A percentile compares a stretch with the other conserved stretches of the same genome.
These are phyloP conservation scores for Serendipita sp. DNA, from an alignment of 768 basidiomycete genomes.

Conservation along the genomic window DNA sequence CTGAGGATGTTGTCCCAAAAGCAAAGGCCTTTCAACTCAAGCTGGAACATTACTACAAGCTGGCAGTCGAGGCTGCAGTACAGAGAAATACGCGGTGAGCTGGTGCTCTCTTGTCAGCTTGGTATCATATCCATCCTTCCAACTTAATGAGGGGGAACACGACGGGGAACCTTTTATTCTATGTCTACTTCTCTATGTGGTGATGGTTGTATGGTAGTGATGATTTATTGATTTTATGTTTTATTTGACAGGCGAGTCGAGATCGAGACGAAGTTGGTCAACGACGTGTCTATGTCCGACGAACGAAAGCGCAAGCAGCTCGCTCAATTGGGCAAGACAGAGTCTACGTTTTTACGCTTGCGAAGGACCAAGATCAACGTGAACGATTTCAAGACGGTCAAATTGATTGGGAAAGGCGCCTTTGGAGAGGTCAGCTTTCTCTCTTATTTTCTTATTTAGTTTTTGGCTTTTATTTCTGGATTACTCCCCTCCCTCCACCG, in stretches of 20 bases:
- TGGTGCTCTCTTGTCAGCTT: neutral
- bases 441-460: neutral
- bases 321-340: conserved; percentile 69
- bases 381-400: conserved; percentile 89
- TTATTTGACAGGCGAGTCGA: conserved; percentile 57
- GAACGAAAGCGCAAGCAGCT: conserved; percentile 78
- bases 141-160: no score
- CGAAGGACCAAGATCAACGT: conserved; percentile 80
- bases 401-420: conserved; percentile 97
- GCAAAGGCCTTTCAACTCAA: conserved; percentile 88
- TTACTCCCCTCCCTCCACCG: no score
- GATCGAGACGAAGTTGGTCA: conserved; percentile 63
- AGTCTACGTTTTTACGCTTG: conserved; percentile 76
- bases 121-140: neutral
- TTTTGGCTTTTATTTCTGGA: no score
- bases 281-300: conserved; percentile 54
- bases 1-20: conserved; percentile 64
- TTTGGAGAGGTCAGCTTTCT: conserved; percentile 70
- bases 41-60: conserved; percentile 92
- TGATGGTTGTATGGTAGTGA: no score
- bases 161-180: no score
- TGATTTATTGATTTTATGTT: neutral
- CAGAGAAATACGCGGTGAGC: conserved; percentile 77
- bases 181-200: no score
- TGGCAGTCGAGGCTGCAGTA: conserved; percentile 89